Conservation (phyloP, 148 eudicot genomes). For the Polygonum maritimum region DNA sequence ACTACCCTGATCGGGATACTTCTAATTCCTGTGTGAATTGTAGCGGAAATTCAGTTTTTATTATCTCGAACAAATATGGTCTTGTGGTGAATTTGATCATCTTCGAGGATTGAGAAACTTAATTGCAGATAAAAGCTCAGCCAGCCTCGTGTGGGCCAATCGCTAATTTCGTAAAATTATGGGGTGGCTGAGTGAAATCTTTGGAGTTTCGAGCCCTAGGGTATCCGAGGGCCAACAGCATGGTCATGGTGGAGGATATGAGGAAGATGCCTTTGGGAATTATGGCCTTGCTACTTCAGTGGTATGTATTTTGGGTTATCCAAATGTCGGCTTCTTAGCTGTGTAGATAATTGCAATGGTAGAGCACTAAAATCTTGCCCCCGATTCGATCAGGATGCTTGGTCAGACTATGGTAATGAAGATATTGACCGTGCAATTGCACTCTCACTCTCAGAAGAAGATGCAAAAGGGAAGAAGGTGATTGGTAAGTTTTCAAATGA, state of each 20-base stretch:
- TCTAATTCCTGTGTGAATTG: not conserved
- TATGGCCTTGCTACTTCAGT: slow-evolving; percentile 34
- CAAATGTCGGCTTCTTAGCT: not conserved
- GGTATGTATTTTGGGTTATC: slow-evolving; percentile 26
- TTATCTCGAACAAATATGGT: not conserved
- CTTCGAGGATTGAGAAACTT: not conserved
- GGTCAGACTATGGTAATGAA: slow-evolving; percentile 59
- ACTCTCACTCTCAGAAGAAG: slow-evolving; percentile 61
- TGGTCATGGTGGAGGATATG: slow-evolving; percentile 56
- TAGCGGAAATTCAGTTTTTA: no score
- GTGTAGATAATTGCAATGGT: not conserved
- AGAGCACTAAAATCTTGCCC: not conserved
- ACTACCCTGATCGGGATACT: not conserved
- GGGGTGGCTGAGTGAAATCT: slow-evolving; percentile 86
- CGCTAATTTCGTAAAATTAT: slow-evolving; percentile 21
- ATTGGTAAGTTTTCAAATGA: slow-evolving; percentile 41
- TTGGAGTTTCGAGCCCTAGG: slow-evolving; percentile 61
- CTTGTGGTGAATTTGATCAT: not conserved
- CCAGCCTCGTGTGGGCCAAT: slow-evolving; percentile 6
- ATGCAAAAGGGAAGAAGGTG: slow-evolving; percentile 68
- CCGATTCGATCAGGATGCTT: slow-evolving; percentile 50
- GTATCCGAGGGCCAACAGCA: slow-evolving; percentile 56
- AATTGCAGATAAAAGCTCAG: slow-evolving; percentile 17
- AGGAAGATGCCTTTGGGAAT: slow-evolving; percentile 54
- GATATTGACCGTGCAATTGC: slow-evolving; percentile 90